Conservation (phyloP, 2,329 filamentous ascomycete genomes). For the Elsinoe batatas region DNA sequence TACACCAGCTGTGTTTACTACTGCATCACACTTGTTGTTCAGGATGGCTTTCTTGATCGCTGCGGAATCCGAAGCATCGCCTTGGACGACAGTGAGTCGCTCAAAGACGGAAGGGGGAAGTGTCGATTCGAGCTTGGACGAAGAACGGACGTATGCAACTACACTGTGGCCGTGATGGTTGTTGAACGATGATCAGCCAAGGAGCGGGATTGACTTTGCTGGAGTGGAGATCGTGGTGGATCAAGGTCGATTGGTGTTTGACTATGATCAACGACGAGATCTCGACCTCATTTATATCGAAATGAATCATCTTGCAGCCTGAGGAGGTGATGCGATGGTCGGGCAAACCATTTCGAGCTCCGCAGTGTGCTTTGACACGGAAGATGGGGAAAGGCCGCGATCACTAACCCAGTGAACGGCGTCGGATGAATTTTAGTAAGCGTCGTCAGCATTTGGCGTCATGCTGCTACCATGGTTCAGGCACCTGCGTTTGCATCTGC, state of each 20-base stretch:
- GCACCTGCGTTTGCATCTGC: too few species aligned
- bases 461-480: not conserved
- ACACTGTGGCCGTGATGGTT: slow-evolving; percentile 27
- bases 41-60: slow-evolving; percentile 30
- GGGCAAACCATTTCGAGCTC: not conserved
- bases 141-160: slow-evolving; percentile 32
- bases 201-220: too few species aligned
- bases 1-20: slow-evolving; percentile 33
- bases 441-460: not conserved
- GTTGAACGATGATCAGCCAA: too few species aligned
- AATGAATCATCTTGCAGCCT: not conserved
- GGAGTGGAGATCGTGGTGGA: too few species aligned
- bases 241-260: too few species aligned
- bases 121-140: slow-evolving; percentile 29
- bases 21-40: slow-evolving; percentile 30
- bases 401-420: not conserved
- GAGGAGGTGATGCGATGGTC: not conserved
- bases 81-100: slow-evolving; percentile 28
- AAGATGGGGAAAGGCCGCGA: not conserved
- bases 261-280: too few species aligned
- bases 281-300: too few species aligned
- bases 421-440: not conserved
- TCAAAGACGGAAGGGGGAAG: slow-evolving; percentile 26
- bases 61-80: slow-evolving; percentile 29
- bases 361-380: not conserved